These are phyloP conservation scores for Rhodotorula toruloides DNA, from an alignment of 768 basidiomycete species.

Conservation along the genomic window DNA sequence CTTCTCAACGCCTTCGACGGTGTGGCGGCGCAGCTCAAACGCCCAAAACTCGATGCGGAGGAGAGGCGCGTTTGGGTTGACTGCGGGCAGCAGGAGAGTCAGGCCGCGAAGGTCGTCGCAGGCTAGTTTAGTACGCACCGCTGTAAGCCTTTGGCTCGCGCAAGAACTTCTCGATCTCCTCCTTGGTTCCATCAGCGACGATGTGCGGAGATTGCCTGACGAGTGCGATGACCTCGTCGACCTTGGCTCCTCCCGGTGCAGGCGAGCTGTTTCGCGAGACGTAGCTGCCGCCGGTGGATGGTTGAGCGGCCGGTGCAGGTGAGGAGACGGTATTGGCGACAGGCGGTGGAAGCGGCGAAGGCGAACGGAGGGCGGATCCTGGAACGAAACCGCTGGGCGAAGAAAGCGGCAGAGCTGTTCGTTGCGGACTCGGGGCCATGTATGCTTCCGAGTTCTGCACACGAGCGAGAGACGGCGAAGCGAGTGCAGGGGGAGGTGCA, in stretches of 20 bases:
- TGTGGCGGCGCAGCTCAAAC: slow-evolving; percentile 23
- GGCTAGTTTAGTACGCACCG: background rate
- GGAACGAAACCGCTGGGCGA: background rate
- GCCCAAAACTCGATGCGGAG: slow-evolving; percentile 25
- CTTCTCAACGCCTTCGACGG: slow-evolving; percentile 27
- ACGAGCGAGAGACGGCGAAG: slow-evolving; percentile 7
- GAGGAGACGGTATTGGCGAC: too few relatives aligned
- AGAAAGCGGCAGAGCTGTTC: too few relatives aligned
- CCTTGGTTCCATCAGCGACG: slow-evolving; percentile 25
- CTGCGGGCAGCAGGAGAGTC: background rate
- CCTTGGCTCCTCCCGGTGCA: background rate
- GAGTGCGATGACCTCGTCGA: slow-evolving; percentile 24
- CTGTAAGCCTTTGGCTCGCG: slow-evolving; percentile 17
- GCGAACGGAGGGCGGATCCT: background rate
- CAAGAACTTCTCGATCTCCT: slow-evolving; percentile 29
- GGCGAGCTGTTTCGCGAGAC: slow-evolving; percentile 25
- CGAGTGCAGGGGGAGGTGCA: background rate
- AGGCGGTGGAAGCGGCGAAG: background rate
- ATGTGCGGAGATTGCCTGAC: slow-evolving; percentile 20
- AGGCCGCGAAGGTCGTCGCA: background rate
- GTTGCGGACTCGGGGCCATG: background rate
- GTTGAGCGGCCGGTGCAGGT: background rate
- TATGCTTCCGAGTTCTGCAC: slow-evolving; percentile 4
- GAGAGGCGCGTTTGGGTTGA: background rate
- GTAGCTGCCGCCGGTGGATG: background rate